Evolutionary conservation across 1,139 yeast species (phyloP).

Genomic region (Yamadazyma conglobata): DNA sequence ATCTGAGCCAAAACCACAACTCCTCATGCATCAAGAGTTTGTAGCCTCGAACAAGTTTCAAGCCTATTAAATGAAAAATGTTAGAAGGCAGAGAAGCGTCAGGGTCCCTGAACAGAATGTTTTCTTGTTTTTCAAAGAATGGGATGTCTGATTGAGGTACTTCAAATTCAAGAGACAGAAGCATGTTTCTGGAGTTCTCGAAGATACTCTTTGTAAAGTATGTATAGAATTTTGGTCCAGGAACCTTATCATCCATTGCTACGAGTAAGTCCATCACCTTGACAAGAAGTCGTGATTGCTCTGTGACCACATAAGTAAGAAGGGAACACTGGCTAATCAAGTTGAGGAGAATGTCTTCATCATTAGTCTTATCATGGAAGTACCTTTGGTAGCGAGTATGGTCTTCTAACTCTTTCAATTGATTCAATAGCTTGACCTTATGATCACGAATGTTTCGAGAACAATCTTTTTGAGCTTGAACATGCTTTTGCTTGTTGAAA

Average conservation of each 20-base stretch:
- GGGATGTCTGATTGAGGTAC: slow-evolving; percentile 12
- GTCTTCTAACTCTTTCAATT: slow-evolving; percentile 14
- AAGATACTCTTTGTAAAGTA: slow-evolving; percentile 19
- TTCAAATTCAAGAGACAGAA: slow-evolving; percentile 12
- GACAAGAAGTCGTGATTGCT: slow-evolving; percentile 17
- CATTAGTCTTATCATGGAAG: slow-evolving; percentile 13
- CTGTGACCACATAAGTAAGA: slow-evolving; percentile 13
- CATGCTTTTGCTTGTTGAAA: slow-evolving; percentile 13
- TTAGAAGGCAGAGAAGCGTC: slow-evolving; percentile 29
- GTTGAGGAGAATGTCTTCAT: slow-evolving; percentile 27
- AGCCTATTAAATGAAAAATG: slow-evolving; percentile 21
- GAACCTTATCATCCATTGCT: slow-evolving; percentile 25
- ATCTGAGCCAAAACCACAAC: slow-evolving; percentile 32
- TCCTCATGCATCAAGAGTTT: slow-evolving; percentile 18
- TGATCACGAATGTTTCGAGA: slow-evolving; percentile 16
- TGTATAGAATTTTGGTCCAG: slow-evolving; percentile 23
- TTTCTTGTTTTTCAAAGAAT: slow-evolving; percentile 3
- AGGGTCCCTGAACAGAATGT: slow-evolving; percentile 21
- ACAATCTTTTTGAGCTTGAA: slow-evolving; percentile 16
- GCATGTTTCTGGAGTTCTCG: slow-evolving; percentile 14
- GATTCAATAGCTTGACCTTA: slow-evolving; percentile 10
- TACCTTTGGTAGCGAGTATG: slow-evolving; percentile 15
- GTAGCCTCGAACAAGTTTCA: slow-evolving; percentile 16
- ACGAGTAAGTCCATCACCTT: slow-evolving; percentile 26
- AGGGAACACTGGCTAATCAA: slow-evolving; percentile 28